Evolutionary conservation across 1,284 basidiomycete species (phyloP).

Genomic region (Laetiporus sulphureus): DNA sequence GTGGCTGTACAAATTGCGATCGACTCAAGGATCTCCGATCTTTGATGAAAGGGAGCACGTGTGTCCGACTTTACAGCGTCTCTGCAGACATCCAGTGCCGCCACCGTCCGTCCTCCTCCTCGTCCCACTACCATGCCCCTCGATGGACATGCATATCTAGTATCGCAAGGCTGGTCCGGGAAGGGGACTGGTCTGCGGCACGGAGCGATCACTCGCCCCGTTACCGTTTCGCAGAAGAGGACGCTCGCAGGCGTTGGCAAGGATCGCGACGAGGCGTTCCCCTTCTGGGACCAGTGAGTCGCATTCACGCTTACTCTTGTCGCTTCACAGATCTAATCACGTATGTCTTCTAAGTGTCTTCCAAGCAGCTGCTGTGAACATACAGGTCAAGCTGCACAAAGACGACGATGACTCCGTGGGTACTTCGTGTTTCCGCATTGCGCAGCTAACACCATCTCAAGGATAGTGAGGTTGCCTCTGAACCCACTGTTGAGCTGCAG

Average conservation of each 20-base stretch:
- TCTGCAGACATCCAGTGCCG: too few species aligned
- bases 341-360: conserved; percentile 50
- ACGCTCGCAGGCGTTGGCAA: conserved; percentile 80
- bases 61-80: too few species aligned
- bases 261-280: conserved; percentile 88
- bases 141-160: conserved; percentile 73
- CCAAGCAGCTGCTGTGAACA: conserved; percentile 68
- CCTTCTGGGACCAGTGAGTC: conserved; percentile 93
- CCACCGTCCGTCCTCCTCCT: not conserved
- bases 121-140: conserved; percentile 47
- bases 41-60: too few species aligned
- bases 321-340: not conserved
- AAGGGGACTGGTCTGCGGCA: conserved; percentile 70
- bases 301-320: not conserved
- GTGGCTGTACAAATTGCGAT: not conserved
- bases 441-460: conserved; percentile 3
- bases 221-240: conserved; percentile 81
- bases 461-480: conserved; percentile 21
- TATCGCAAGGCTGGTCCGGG: conserved; percentile 83
- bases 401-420: conserved; percentile 41
- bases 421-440: conserved; percentile 6
- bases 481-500: conserved; percentile 29
- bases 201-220: conserved; percentile 63
- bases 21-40: not conserved
- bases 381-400: conserved; percentile 58